Base-by-base conservation (phyloP, 176 grass and related monocot genomes). In the Bothriochloa decipiens region DNA sequence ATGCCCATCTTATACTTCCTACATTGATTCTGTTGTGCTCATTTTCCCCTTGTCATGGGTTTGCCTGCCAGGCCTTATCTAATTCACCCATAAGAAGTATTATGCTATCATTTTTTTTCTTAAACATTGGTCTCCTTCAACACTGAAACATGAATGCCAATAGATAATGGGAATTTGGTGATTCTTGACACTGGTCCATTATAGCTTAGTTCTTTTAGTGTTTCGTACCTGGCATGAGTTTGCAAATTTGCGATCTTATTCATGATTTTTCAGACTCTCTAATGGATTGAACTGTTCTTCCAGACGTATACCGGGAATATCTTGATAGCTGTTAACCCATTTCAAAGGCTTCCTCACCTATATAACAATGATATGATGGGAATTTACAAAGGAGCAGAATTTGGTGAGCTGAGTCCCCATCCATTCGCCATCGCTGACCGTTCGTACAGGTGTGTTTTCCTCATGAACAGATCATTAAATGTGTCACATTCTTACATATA, bases 281-380 rank as follows among this genome's bases (percentile, higher is more conserved):
- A 77, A 94, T 89, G 81, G 63, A 73, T 92, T 76, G 36, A 77
- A 85, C 82, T 91, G 16, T 78, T 73, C 71, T 93, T 49, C 71
- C 91, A 98, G 96, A 98, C 96, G 77, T 98, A 95, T 42, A 95
- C 93, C 17, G 96, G 96, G 65, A 95, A 94, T 72, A 98, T 98
- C 85, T 87, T 98, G 74, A 98, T 98, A 82, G 96, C 96, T 11
- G 91, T 98, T 68, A 98, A 98, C 87, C 96, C 96, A 74, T 98
- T 98, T 42, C 91, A 87, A 91, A 91, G 91, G 36, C 82, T 98
- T 77, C 89, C 96, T 62, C 96, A 98, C 83, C 91, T 98, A 23
- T 98, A 98, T 87, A 92, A 81, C 76, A 93, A 93, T 41, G 86
- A 98, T 61, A 94, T 98, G 96, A 98, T 98, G 96, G 87, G 88